Percentiles rank a stretch among this genome's conserved stretches.
Conservation (phyloP, 768 basidiomycete species). For the Boletus sp. region DNA sequence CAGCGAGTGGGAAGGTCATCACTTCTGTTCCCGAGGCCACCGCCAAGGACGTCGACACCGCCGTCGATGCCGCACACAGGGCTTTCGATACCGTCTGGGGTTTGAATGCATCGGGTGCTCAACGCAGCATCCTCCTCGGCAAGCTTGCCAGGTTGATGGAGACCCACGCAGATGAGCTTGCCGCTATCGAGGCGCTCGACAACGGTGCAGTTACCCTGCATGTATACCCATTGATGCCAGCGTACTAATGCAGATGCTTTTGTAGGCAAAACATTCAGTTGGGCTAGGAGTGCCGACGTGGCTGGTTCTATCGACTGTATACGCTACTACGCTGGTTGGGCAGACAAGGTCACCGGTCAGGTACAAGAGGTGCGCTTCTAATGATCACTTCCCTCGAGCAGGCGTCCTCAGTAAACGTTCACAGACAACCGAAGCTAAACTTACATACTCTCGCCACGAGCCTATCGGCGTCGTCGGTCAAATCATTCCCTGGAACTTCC, state of each 20-base stretch:
- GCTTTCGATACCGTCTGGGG: slow-evolving; percentile 69
- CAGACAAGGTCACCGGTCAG: slow-evolving; percentile 79
- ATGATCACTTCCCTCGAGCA: too few relatives aligned
- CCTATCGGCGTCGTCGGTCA: slow-evolving; percentile 34
- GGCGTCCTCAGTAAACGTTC: background rate
- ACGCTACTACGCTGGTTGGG: slow-evolving; percentile 86
- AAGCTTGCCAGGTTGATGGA: slow-evolving; percentile 68
- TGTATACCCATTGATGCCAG: background rate
- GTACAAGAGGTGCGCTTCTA: slow-evolving; percentile 50
- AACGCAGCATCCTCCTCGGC: slow-evolving; percentile 53
- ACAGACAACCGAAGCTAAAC: slow-evolving; percentile 28
- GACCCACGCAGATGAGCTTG: slow-evolving; percentile 55
- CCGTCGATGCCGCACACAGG: slow-evolving; percentile 64
- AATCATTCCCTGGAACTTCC: slow-evolving; percentile 72
- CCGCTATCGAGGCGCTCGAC: slow-evolving; percentile 72
- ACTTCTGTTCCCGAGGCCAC: slow-evolving; percentile 55
- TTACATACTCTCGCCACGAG: slow-evolving; percentile 17
- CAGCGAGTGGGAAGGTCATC: slow-evolving; percentile 63
- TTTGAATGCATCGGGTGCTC: slow-evolving; percentile 48
- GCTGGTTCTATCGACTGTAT: slow-evolving; percentile 34
- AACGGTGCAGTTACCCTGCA: slow-evolving; percentile 39
- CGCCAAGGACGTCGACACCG: slow-evolving; percentile 68
- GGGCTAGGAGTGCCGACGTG: slow-evolving; percentile 50
- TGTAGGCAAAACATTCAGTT: slow-evolving; percentile 52
- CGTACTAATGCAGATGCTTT: background rate